These are phyloP conservation scores for Inonotus hispidus DNA, from an alignment of 1,284 basidiomycete species.

Conservation along the genomic window DNA sequence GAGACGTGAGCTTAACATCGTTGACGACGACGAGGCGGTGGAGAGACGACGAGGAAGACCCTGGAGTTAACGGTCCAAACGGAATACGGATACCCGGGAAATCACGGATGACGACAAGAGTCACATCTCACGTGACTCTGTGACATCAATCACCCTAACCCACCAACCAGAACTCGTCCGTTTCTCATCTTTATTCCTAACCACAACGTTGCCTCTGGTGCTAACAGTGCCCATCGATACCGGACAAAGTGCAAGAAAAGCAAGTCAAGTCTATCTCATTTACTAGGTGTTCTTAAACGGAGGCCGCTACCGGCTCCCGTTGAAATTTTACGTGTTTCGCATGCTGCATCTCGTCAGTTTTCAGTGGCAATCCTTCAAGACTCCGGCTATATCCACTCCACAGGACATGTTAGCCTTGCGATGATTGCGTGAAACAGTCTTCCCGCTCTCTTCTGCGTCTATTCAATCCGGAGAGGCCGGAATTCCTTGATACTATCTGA, in stretches of 20 bases:
- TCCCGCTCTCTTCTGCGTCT: conserved; percentile 4
- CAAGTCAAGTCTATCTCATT: neutral
- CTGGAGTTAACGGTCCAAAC: conserved; percentile 23
- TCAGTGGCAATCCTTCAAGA: conserved; percentile 1
- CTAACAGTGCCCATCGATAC: neutral
- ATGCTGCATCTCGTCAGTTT: neutral
- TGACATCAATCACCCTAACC: neutral
- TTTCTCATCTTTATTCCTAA: neutral
- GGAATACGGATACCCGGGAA: conserved; percentile 16
- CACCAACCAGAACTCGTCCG: neutral
- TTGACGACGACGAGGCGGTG: conserved; percentile 14
- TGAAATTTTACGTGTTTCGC: conserved; percentile 4
- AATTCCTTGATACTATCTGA: neutral
- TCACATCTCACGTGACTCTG: neutral
- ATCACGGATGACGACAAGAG: conserved; percentile 22
- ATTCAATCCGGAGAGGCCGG: neutral
- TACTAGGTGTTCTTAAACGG: neutral
- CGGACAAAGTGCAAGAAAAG: neutral
- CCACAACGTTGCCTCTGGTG: neutral
- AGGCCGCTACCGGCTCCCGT: neutral
- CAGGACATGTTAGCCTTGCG: neutral
- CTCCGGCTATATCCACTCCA: neutral
- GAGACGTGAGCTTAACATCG: conserved; percentile 44
- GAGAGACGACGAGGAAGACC: conserved; percentile 2
- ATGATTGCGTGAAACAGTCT: neutral